phyloP scores from a whole-genome alignment of 2,329 filamentous ascomycete genomes.

The Talaromyces amestolkiae region DNA sequence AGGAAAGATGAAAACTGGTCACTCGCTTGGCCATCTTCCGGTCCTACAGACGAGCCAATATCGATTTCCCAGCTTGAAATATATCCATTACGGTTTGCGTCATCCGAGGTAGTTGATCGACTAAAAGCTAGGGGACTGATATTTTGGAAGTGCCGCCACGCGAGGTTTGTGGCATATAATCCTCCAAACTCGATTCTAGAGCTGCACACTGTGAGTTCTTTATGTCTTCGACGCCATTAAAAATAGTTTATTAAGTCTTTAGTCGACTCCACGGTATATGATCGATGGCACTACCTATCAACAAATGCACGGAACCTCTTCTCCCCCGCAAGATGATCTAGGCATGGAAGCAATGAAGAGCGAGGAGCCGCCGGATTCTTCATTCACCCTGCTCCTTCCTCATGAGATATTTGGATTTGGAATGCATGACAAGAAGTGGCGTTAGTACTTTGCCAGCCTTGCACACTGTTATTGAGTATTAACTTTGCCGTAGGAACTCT shows the following conservation, averaged over 20 bases:
- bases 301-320: background rate
- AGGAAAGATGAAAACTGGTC: background rate
- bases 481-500: background rate
- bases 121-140: background rate
- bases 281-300: background rate
- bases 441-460: background rate
- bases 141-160: constrained; percentile 7
- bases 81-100: background rate
- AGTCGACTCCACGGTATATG: background rate
- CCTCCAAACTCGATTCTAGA: background rate
- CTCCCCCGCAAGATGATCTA: background rate
- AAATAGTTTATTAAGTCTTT: background rate
- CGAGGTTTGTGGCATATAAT: background rate
- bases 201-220: background rate
- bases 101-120: background rate
- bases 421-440: constrained; percentile 10
- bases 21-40: background rate
- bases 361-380: background rate
- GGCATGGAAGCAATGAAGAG: background rate
- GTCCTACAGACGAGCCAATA: background rate
- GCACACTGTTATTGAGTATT: background rate
- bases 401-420: constrained; percentile 9
- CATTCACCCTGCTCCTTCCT: background rate
- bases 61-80: background rate
- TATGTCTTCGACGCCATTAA: background rate